Evolutionary conservation across 495 filamentous ascomycete species (phyloP).

Genomic region (Viridothelium virens): DNA sequence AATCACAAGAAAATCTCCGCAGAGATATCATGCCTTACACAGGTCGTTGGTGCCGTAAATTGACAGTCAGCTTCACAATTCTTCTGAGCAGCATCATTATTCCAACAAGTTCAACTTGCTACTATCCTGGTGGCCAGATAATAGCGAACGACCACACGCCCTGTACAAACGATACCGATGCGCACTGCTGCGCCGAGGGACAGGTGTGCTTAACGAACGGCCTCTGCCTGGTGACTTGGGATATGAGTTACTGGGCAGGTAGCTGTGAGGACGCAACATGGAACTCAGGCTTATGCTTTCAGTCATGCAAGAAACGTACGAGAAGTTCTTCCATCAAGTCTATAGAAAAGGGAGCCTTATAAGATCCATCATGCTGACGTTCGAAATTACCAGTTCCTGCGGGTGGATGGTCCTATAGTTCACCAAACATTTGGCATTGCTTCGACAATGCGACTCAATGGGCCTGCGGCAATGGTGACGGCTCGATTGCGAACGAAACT

Average conservation of each 20-base stretch:
- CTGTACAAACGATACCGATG: neutral
- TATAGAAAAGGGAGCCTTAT: neutral
- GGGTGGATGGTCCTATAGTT: neutral
- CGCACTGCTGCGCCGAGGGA: neutral
- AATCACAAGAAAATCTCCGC: neutral
- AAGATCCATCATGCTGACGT: neutral
- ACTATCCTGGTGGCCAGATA: conserved; percentile 1
- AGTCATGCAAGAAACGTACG: neutral
- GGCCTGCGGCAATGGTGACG: neutral
- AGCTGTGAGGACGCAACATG: neutral
- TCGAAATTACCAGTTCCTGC: neutral
- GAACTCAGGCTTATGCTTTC: conserved; percentile 2
- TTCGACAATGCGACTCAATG: neutral
- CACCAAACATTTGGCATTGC: conserved; percentile 8
- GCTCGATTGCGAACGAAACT: conserved; percentile 3
- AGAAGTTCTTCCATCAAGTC: neutral
- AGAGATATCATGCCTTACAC: neutral
- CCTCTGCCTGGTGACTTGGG: neutral
- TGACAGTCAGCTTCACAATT: neutral
- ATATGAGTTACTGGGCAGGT: neutral
- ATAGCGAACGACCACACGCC: neutral
- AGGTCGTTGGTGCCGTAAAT: neutral
- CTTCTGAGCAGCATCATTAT: neutral
- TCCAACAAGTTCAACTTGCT: neutral
- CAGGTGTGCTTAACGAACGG: conserved; percentile 2